Evolutionary conservation across 257 asterid genomes (phyloP).

Genomic region (Mentha longifolia): DNA sequence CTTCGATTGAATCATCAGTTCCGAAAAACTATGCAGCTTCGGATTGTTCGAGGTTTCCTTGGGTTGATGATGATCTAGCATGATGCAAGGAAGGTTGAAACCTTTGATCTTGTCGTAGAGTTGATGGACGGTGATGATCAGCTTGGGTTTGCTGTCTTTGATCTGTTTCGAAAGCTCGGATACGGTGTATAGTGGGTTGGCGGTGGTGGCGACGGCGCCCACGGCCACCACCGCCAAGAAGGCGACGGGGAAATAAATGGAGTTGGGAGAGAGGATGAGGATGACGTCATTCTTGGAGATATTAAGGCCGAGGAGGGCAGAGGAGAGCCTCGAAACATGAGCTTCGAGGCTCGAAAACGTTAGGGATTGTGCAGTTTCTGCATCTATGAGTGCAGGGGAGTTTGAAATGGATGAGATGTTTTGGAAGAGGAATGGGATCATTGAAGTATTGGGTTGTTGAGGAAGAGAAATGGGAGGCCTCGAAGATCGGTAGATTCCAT

Average conservation of each 20-base stretch:
- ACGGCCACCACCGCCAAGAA: conserved; percentile 38
- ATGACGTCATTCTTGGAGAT: conserved; percentile 42
- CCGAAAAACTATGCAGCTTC: conserved; percentile 7
- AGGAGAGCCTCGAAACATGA: too few relatives aligned
- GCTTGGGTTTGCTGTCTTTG: conserved; percentile 35
- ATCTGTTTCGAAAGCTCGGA: conserved; percentile 41
- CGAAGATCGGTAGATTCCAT: conserved; percentile 31
- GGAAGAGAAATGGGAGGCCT: conserved; percentile 40
- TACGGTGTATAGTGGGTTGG: conserved; percentile 38
- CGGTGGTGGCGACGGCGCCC: conserved; percentile 44
- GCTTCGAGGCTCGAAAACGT: conserved; percentile 37
- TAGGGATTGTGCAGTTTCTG: conserved; percentile 34
- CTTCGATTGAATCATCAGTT: conserved; percentile 6
- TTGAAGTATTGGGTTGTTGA: conserved; percentile 31
- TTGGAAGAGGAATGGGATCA: conserved; percentile 41
- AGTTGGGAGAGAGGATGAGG: conserved; percentile 42
- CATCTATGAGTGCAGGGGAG: conserved; percentile 42
- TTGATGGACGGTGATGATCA: conserved; percentile 42
- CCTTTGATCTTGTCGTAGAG: conserved; percentile 36
- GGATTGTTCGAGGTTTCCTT: neutral
- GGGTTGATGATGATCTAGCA: neutral
- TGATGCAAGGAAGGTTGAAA: conserved; percentile 36
- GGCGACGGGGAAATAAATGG: conserved; percentile 38
- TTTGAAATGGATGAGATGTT: conserved; percentile 30
- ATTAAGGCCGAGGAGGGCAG: conserved; percentile 33